Base-by-base conservation (phyloP, 768 basidiomycete species). In the Leccinum olivaceopallidum region DNA sequence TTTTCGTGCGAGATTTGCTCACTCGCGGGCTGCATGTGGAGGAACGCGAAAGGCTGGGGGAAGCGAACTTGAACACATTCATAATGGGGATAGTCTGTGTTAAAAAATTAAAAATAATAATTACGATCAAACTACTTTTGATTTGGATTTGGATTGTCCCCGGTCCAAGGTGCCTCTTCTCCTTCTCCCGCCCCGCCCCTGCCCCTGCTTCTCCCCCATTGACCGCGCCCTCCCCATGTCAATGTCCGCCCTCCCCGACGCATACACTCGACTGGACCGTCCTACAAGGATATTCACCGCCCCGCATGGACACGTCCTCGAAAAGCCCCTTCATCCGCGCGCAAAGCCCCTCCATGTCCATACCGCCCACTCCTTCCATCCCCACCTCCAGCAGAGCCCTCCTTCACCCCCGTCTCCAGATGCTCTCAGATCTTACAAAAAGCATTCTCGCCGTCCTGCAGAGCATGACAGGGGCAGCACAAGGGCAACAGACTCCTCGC, bases 271-370 rank as follows among this genome's bases (percentile, higher is more conserved):
- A 65, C 36, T 55, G 36, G 66, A 79, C 44, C 81, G 78, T 58
- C 72, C 73, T 28, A 81, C 84, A 16, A 78, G 79, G 71, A 85
- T 79, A 65, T 74, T 80, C 22, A 85, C 87, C 8, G 83, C 85
- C 36, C 86, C 87, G 28, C 75, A 85, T 53, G 76, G 79, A 60
- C 79, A 79, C 60, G 82, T 82, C 72, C 81, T 79, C 68, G 78
- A 78, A 69, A 70, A 70, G 13, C 57, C 68, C 59, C 52, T 47
- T 6, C 20, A 47, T 47, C 6, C 44, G 13, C 61, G 59, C 56
- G 37, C 64, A 59, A 65, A 59, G 18, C 63, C 61, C 8, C 37
- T 63, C 22, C 59, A 63, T 12, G 36, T 60, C 28, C 76, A 64
- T 64, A 69, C 69, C 60, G 73, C 75, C 62, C 84, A 78, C 70